phyloP scores from a whole-genome alignment of 371 early-diverging fungal genomes.

The Mortierella sp. region DNA sequence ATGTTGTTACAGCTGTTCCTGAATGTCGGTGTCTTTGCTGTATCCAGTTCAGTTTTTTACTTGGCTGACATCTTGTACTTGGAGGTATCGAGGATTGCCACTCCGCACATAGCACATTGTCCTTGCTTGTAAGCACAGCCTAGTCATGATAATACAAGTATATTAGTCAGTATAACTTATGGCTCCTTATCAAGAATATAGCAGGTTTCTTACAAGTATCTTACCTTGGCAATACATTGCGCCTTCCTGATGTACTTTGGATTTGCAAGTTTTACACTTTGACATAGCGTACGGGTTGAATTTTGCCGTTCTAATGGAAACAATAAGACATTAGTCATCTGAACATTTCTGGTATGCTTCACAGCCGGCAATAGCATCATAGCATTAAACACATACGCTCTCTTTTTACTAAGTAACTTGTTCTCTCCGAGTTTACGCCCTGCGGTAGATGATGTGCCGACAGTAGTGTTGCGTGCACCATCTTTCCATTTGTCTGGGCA shows the following conservation, averaged over 20 bases:
- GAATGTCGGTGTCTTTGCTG: neutral
- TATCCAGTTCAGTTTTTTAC: neutral
- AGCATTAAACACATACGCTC: slow-evolving; percentile 30
- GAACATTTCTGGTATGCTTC: neutral
- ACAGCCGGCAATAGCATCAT: neutral
- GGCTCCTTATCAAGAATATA: neutral
- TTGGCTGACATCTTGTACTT: slow-evolving; percentile 57
- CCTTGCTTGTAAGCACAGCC: slow-evolving; percentile 54
- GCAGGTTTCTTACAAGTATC: neutral
- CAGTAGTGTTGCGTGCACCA: slow-evolving; percentile 51
- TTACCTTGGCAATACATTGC: slow-evolving; percentile 56
- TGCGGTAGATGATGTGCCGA: slow-evolving; percentile 40
- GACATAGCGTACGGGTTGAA: slow-evolving; percentile 53
- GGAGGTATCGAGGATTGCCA: slow-evolving; percentile 42
- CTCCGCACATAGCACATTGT: slow-evolving; percentile 54
- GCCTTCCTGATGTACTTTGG: slow-evolving; percentile 45
- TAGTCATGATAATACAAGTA: neutral
- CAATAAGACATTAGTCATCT: neutral
- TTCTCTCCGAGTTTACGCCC: slow-evolving; percentile 53
- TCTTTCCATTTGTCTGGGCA: slow-evolving; percentile 56
- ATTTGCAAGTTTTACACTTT: slow-evolving; percentile 56
- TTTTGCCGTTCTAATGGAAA: slow-evolving; percentile 43
- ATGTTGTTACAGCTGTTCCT: neutral
- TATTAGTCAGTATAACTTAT: neutral
- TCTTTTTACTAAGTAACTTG: slow-evolving; percentile 53